These are phyloP conservation scores for Fusarium odoratissimum DNA, from an alignment of 2,329 filamentous ascomycete genomes.

Conservation along the genomic window DNA sequence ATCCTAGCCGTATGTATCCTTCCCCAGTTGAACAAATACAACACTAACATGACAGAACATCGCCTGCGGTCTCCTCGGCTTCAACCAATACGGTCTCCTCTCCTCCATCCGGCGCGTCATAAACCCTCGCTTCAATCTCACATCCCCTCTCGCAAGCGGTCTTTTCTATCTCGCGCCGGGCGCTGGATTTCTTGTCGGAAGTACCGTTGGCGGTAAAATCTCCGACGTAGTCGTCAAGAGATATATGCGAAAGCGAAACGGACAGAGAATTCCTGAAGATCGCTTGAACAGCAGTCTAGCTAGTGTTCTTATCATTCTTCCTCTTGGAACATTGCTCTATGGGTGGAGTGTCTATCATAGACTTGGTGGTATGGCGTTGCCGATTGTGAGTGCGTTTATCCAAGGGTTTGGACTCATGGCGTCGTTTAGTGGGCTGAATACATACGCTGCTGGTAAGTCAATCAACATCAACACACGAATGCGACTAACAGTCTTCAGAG, in stretches of 20 bases:
- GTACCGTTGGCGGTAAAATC: constrained; percentile 70
- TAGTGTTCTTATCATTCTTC: constrained; percentile 48
- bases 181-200: constrained; percentile 72
- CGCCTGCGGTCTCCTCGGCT: constrained; percentile 40
- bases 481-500: constrained; percentile 25
- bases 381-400: constrained; percentile 49
- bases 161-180: constrained; percentile 78
- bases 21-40: accelerated
- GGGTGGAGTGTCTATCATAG: constrained; percentile 52
- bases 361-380: constrained; percentile 50
- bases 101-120: constrained; percentile 74
- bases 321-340: constrained; percentile 48
- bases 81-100: constrained; percentile 63
- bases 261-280: constrained; percentile 47
- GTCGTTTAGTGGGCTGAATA: constrained; percentile 54
- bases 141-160: constrained; percentile 70
- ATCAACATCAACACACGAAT: accelerated
- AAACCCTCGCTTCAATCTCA: constrained; percentile 75
- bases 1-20: constrained; percentile 34
- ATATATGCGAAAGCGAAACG: constrained; percentile 53
- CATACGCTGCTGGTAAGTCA: constrained; percentile 52
- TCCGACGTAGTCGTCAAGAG: constrained; percentile 55
- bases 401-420: constrained; percentile 51
- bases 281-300: constrained; percentile 48
- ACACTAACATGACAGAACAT: constrained; percentile 30